These are phyloP conservation scores for Thraustochytrium sp. DNA, from an alignment of 352 stramenopile species.

Conservation along the genomic window DNA sequence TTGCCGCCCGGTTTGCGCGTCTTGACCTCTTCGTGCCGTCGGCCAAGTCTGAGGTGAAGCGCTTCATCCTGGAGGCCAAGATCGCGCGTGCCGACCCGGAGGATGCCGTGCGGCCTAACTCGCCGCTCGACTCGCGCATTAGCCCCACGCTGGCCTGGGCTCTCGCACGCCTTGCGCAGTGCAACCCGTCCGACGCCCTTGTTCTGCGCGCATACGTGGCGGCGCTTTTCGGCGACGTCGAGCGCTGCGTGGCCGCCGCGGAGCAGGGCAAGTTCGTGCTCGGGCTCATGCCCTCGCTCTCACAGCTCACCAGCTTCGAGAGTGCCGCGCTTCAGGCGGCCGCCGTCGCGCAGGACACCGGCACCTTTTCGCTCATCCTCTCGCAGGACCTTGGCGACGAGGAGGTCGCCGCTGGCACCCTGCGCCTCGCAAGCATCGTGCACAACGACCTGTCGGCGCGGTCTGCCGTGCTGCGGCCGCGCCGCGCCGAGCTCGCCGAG, in stretches of 20 bases:
- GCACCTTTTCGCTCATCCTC: neutral
- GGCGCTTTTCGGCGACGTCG: conserved; percentile 15
- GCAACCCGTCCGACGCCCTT: neutral
- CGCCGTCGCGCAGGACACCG: conserved; percentile 1
- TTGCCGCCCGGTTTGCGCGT: neutral
- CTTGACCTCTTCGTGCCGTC: conserved; percentile 37
- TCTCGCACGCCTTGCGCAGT: neutral
- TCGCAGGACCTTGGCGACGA: conserved; percentile 28
- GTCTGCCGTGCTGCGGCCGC: neutral
- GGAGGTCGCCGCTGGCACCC: neutral
- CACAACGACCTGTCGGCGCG: conserved; percentile 29
- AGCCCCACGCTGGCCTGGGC: neutral
- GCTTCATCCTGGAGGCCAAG: conserved; percentile 24
- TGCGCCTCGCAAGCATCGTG: conserved; percentile 22
- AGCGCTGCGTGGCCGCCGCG: conserved; percentile 8
- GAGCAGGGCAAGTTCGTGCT: conserved; percentile 31
- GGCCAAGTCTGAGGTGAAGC: neutral
- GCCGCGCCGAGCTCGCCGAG: neutral
- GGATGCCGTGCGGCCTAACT: neutral
- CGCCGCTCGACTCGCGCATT: neutral
- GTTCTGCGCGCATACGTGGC: neutral
- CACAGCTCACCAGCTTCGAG: conserved; percentile 24
- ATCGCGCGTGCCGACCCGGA: neutral
- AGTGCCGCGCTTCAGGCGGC: conserved; percentile 17
- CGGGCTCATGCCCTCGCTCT: conserved; percentile 4